Evolutionary conservation across 768 basidiomycete species (phyloP).

Genomic region (Neoboletus brunneissimus): DNA sequence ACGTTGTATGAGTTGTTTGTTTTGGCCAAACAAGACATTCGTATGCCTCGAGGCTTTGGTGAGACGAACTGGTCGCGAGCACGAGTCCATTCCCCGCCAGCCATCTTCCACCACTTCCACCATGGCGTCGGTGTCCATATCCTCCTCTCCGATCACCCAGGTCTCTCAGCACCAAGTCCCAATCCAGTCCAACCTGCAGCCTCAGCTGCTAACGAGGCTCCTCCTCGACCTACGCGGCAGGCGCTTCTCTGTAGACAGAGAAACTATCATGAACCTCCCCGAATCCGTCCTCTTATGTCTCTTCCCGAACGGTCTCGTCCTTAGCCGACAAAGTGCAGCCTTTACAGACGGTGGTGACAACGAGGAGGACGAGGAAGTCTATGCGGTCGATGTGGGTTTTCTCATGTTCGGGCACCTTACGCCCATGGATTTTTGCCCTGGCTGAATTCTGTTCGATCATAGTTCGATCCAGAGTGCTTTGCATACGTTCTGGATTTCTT

Average conservation of each 20-base stretch:
- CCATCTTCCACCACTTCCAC: constrained; percentile 18
- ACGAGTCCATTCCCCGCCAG: constrained; percentile 10
- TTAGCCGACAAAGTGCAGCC: constrained; percentile 81
- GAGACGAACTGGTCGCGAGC: constrained; percentile 19
- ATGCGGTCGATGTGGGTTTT: constrained; percentile 88
- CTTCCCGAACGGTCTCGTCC: constrained; percentile 95
- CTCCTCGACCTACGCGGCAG: constrained; percentile 88
- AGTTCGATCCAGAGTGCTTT: constrained; percentile 99
- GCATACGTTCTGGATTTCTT: constrained; percentile 93
- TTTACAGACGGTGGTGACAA: constrained; percentile 71
- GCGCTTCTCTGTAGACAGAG: constrained; percentile 93
- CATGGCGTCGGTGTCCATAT: constrained; percentile 40
- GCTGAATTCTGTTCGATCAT: constrained; percentile 4
- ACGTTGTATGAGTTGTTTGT: constrained; percentile 26
- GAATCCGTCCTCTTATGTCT: constrained; percentile 95
- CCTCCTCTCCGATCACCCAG: constrained; percentile 57
- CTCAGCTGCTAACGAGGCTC: constrained; percentile 84
- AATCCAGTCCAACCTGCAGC: constrained; percentile 70
- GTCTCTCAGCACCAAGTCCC: constrained; percentile 53
- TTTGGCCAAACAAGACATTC: constrained; percentile 27
- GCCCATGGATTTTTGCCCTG: neutral
- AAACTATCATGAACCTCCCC: constrained; percentile 97
- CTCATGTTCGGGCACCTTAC: constrained; percentile 5
- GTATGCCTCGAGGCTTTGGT: constrained; percentile 30
- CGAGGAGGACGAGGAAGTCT: constrained; percentile 86